phyloP scores from a whole-genome alignment of 1,284 basidiomycete genomes.

The Kalmanozyma brasiliensis region DNA sequence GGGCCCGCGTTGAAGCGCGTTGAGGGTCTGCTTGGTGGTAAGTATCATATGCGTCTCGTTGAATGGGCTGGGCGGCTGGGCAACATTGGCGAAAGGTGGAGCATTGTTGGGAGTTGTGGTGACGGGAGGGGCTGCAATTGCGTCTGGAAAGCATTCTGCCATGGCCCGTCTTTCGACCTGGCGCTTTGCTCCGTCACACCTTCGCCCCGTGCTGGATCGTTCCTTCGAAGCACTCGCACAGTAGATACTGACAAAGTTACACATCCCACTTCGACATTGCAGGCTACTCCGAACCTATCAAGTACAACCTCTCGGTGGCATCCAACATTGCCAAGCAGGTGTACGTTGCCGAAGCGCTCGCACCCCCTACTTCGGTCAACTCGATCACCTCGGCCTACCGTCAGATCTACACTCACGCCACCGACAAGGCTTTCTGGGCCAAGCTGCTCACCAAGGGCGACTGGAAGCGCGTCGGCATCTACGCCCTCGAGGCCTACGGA shows the following conservation, averaged over 20 bases:
- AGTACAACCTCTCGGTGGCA: conserved; percentile 73
- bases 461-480: conserved; percentile 79
- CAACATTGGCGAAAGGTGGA: too few relatives aligned
- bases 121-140: too few relatives aligned
- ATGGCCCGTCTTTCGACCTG: too few relatives aligned
- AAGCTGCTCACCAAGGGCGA: conserved; percentile 78
- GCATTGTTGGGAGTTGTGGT: too few relatives aligned
- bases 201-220: too few relatives aligned
- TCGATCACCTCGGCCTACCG: conserved; percentile 78
- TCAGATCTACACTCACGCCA: conserved; percentile 77
- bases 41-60: conserved; percentile 9
- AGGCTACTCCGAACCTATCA: conserved; percentile 56
- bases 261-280: neutral
- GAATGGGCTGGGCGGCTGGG: neutral
- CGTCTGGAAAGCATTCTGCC: too few relatives aligned
- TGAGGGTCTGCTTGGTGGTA: conserved; percentile 58
- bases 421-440: conserved; percentile 78
- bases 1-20: conserved; percentile 56
- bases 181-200: too few relatives aligned
- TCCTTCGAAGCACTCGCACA: too few relatives aligned
- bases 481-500: conserved; percentile 87
- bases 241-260: conserved; percentile 1
- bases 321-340: conserved; percentile 88
- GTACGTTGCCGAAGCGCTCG: conserved; percentile 86
- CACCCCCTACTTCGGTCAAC: conserved; percentile 79